Evolutionary conservation across 2,329 filamentous ascomycete genomes (phyloP).

Genomic region (Xylariales sp.): DNA sequence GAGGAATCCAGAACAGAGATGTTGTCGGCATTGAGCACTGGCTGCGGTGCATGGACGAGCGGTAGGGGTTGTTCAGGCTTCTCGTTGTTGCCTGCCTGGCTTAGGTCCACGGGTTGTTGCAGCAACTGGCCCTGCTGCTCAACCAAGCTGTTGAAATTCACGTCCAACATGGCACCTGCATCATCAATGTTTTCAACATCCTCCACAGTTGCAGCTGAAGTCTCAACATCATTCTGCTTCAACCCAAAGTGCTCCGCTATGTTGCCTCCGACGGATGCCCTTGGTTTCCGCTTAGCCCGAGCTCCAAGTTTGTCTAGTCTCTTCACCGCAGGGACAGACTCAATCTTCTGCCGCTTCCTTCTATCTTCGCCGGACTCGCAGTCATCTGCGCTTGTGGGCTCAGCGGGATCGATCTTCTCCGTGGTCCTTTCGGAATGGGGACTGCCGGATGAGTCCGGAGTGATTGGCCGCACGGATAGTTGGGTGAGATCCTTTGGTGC

Average conservation of each 20-base stretch:
- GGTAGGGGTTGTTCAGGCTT: neutral
- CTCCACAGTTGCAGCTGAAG: conserved; percentile 7
- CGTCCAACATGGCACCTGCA: conserved; percentile 2
- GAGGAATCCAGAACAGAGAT: neutral
- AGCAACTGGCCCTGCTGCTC: no score
- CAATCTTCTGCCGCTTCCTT: conserved; percentile 40
- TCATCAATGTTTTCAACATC: neutral
- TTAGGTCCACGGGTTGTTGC: no score
- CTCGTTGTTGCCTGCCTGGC: neutral
- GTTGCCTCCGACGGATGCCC: conserved; percentile 10
- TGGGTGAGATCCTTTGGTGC: conserved; percentile 23
- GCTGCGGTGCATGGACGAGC: neutral
- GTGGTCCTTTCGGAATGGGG: conserved; percentile 17
- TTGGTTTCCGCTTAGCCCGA: conserved; percentile 11
- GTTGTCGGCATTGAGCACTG: neutral
- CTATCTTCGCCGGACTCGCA: conserved; percentile 21
- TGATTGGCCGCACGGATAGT: conserved; percentile 16
- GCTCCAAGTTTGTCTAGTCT: conserved; percentile 7
- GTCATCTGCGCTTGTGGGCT: conserved; percentile 18
- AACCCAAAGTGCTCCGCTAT: conserved; percentile 13
- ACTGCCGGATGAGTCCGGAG: conserved; percentile 26
- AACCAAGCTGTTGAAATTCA: no score
- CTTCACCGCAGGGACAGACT: conserved; percentile 17
- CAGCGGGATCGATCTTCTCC: conserved; percentile 4
- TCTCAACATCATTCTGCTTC: conserved; percentile 7